Conservation (phyloP, 2,329 filamentous ascomycete genomes). For the Xylaria arbuscula region DNA sequence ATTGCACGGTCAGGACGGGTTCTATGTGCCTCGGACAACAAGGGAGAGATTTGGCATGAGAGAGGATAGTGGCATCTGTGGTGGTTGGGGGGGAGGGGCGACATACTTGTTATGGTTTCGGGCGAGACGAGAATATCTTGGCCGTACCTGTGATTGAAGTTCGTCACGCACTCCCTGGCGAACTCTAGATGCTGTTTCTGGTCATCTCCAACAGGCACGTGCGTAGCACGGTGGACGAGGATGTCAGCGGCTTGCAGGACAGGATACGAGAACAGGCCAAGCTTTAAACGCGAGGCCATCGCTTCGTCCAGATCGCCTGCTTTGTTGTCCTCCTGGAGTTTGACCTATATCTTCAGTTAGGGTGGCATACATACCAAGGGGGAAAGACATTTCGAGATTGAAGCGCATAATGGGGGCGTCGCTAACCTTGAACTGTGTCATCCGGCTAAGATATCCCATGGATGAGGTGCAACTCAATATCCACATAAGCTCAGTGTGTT, state of each 20-base stretch:
- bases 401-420: neutral
- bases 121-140: slow-evolving; percentile 70
- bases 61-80: neutral
- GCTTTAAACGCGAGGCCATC: slow-evolving; percentile 70
- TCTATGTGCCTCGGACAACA: neutral
- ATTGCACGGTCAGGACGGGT: slow-evolving; percentile 3
- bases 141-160: slow-evolving; percentile 81
- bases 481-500: slow-evolving; percentile 95
- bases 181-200: slow-evolving; percentile 96
- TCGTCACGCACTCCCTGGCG: slow-evolving; percentile 82
- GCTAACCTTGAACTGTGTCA: slow-evolving; percentile 97
- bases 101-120: slow-evolving; percentile 76
- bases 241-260: slow-evolving; percentile 96
- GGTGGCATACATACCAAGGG: neutral
- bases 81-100: neutral
- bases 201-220: slow-evolving; percentile 97
- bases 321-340: slow-evolving; percentile 72
- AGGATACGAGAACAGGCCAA: slow-evolving; percentile 95
- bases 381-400: neutral
- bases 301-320: slow-evolving; percentile 68
- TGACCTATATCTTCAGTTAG: slow-evolving; percentile 66
- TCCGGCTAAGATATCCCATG: slow-evolving; percentile 93
- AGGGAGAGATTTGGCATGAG: neutral
- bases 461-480: slow-evolving; percentile 91
- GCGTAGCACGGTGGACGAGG: slow-evolving; percentile 87